A percentile compares a stretch with the other conserved stretches of the same genome.
phyloP scores from a whole-genome alignment of 768 basidiomycete species.

The Pleurotus giganteus region DNA sequence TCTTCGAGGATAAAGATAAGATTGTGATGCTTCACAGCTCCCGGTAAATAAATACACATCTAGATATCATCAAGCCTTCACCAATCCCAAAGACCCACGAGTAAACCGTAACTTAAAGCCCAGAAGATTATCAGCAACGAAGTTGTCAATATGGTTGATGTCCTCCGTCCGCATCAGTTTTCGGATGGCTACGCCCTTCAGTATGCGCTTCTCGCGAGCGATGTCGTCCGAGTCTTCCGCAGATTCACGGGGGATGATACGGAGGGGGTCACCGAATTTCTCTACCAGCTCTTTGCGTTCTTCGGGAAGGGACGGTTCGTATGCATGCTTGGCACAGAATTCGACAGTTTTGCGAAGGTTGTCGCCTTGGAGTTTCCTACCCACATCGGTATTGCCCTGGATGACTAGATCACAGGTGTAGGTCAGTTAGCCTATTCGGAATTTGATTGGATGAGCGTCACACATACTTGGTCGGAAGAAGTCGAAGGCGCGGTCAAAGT shows the following conservation, averaged over 20 bases:
- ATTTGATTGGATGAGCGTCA: background rate
- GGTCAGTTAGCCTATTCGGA: no score
- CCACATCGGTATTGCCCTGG: slow-evolving; percentile 19
- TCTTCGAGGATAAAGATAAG: no score
- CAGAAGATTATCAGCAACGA: slow-evolving; percentile 16
- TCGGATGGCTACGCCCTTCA: slow-evolving; percentile 18
- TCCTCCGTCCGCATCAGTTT: slow-evolving; percentile 22
- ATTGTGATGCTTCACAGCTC: no score
- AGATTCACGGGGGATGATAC: background rate
- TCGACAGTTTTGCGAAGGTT: slow-evolving; percentile 18
- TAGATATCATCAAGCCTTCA: slow-evolving; percentile 2
- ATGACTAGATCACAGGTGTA: slow-evolving; percentile 11
- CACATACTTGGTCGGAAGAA: slow-evolving; percentile 34
- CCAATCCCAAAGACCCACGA: slow-evolving; percentile 18
- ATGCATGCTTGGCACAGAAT: slow-evolving; percentile 20
- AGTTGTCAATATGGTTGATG: slow-evolving; percentile 21
- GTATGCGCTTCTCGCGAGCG: slow-evolving; percentile 9
- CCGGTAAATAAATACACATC: no score
- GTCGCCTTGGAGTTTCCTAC: slow-evolving; percentile 15
- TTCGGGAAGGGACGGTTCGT: slow-evolving; percentile 22
- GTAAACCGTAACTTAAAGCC: slow-evolving; percentile 17
- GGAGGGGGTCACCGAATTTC: slow-evolving; percentile 5
- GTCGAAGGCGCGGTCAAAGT: slow-evolving; percentile 39
- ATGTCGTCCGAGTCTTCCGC: slow-evolving; percentile 10
- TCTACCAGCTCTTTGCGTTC: slow-evolving; percentile 13